These are phyloP conservation scores for Termitomyces heimii DNA, from an alignment of 768 basidiomycete genomes.

Conservation along the genomic window DNA sequence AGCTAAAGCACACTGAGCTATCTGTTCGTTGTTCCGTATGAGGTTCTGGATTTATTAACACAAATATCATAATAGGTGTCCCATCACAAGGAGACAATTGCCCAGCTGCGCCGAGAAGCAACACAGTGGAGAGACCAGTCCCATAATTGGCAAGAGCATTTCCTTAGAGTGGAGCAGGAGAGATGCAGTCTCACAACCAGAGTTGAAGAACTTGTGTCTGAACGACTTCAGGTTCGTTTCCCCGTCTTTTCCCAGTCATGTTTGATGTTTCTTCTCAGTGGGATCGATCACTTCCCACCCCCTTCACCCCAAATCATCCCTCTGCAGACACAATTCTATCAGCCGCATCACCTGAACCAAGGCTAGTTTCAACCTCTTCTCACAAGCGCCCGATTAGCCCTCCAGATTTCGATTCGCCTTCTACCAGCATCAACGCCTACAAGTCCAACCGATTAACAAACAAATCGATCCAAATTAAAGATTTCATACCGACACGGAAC, in stretches of 20 bases:
- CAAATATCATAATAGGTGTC: constrained; percentile 33
- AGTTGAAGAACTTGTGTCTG: constrained; percentile 53
- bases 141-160: constrained; percentile 76
- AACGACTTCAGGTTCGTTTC: constrained; percentile 38
- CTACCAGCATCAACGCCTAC: constrained; percentile 10
- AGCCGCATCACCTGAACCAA: constrained; percentile 23
- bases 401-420: constrained; percentile 19
- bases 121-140: constrained; percentile 74
- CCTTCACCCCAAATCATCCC: constrained; percentile 29
- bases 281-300: constrained; percentile 13
- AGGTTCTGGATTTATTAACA: not conserved
- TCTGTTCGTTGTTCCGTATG: constrained; percentile 32
- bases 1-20: constrained; percentile 53
- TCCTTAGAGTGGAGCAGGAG: constrained; percentile 67
- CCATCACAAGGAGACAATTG: constrained; percentile 55
- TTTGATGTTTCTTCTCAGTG: constrained; percentile 6
- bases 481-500: not conserved
- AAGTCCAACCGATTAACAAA: constrained; percentile 6
- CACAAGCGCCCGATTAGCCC: constrained; percentile 22
- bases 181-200: constrained; percentile 51
- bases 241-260: not conserved
- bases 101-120: constrained; percentile 57
- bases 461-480: constrained; percentile 7
- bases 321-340: constrained; percentile 19
- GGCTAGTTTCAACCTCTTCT: constrained; percentile 21